These are phyloP conservation scores for Blepharisma stoltei DNA, from an alignment of 73 alveolate species.

Conservation along the genomic window DNA sequence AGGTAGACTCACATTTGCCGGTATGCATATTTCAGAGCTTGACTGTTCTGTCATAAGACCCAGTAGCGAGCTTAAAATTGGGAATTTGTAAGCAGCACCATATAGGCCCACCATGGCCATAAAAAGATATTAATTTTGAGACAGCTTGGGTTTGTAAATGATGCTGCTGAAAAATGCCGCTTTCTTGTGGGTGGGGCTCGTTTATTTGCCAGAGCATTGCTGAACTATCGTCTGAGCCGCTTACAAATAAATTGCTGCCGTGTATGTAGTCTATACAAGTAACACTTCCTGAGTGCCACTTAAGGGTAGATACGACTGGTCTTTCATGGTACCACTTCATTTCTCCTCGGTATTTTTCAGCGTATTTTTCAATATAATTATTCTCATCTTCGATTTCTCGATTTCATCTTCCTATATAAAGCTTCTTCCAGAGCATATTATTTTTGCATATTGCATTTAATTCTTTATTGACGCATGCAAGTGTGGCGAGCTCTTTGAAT, in stretches of 20 bases:
- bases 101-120: slow-evolving; percentile 29
- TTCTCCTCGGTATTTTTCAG: background rate
- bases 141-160: slow-evolving; percentile 9
- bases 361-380: background rate
- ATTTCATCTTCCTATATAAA: background rate
- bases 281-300: slow-evolving; percentile 12
- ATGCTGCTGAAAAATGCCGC: slow-evolving; percentile 1
- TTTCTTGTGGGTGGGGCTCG: background rate
- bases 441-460: background rate
- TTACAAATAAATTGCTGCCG: background rate
- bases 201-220: background rate
- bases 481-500: background rate
- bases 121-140: background rate
- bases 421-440: background rate
- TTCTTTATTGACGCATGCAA: background rate
- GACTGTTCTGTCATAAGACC: slow-evolving; percentile 5
- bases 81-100: slow-evolving; percentile 1
- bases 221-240: slow-evolving; percentile 24
- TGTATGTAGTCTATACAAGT: background rate
- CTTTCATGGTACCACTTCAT: slow-evolving; percentile 22
- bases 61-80: background rate
- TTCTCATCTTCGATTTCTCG: background rate
- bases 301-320: slow-evolving; percentile 20
- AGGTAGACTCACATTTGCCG: slow-evolving; percentile 3
- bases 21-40: slow-evolving; percentile 9